Evolutionary conservation across 1,284 basidiomycete species (phyloP).

Genomic region (Austropuccinia psidii): DNA sequence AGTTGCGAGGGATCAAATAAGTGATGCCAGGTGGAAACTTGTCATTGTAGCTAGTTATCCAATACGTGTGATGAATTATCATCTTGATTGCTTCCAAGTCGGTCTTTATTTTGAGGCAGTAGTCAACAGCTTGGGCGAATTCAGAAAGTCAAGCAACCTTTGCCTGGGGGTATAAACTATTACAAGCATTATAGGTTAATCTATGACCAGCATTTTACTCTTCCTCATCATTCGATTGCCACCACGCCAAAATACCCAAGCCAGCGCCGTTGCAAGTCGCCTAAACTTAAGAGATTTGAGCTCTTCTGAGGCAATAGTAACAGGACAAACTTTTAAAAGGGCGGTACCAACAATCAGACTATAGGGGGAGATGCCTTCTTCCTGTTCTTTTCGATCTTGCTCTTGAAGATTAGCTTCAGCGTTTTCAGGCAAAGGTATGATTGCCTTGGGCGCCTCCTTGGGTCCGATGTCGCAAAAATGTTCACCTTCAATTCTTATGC

Average conservation of each 20-base stretch:
- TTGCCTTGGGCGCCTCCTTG: conserved; percentile 32
- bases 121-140: too few species aligned
- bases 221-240: conserved; percentile 17
- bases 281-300: neutral
- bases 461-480: conserved; percentile 29
- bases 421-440: neutral
- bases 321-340: neutral
- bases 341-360: conserved; percentile 16
- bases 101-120: too few species aligned
- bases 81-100: too few species aligned
- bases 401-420: conserved; percentile 1
- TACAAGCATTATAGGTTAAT: too few species aligned
- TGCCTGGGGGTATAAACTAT: too few species aligned
- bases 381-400: conserved; percentile 5
- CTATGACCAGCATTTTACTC: conserved; percentile 4
- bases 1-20: too few species aligned
- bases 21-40: too few species aligned
- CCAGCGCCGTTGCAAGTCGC: conserved; percentile 32
- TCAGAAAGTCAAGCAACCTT: too few species aligned
- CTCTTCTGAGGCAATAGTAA: neutral
- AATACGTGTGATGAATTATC: too few species aligned
- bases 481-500: conserved; percentile 30
- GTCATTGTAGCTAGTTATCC: too few species aligned
- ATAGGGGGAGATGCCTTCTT: conserved; percentile 33
- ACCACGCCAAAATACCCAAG: conserved; percentile 34